These are phyloP conservation scores for Beta lomatogona DNA, from an alignment of 179 eudicot genomes.

Conservation along the genomic window DNA sequence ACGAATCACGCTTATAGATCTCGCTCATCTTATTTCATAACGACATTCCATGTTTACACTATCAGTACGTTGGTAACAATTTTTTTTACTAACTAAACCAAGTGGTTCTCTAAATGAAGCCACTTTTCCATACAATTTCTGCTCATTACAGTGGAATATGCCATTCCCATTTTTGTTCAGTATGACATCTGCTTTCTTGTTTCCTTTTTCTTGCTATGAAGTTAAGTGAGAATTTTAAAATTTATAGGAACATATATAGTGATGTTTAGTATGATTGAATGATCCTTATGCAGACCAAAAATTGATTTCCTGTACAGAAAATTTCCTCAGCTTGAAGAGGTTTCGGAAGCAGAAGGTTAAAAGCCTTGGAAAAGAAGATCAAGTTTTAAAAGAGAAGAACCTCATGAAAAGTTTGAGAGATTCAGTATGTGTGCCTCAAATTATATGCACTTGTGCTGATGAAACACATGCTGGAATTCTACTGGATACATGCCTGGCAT, in stretches of 20 bases:
- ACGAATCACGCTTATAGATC: neutral
- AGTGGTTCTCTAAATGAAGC: neutral
- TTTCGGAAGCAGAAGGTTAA: constrained; percentile 74
- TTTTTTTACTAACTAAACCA: neutral
- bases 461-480: constrained; percentile 72
- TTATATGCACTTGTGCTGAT: constrained; percentile 86
- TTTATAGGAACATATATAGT: neutral
- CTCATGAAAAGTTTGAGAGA: constrained; percentile 53
- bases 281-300: constrained; percentile 2
- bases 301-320: constrained; percentile 43
- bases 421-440: constrained; percentile 61
- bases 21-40: neutral
- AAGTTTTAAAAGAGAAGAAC: constrained; percentile 73
- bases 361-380: constrained; percentile 77
- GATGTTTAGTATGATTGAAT: neutral
- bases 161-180: neutral
- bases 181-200: neutral
- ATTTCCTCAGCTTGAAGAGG: constrained; percentile 72
- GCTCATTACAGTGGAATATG: neutral
- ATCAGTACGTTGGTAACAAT: neutral
- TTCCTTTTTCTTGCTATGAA: neutral
- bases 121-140: neutral
- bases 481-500: constrained; percentile 68
- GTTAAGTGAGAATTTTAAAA: neutral
- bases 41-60: neutral